Percentiles rank a stretch among this genome's conserved stretches.
Conservation (phyloP, 2,329 filamentous ascomycete species). For the Emergomyces pasteurianus region DNA sequence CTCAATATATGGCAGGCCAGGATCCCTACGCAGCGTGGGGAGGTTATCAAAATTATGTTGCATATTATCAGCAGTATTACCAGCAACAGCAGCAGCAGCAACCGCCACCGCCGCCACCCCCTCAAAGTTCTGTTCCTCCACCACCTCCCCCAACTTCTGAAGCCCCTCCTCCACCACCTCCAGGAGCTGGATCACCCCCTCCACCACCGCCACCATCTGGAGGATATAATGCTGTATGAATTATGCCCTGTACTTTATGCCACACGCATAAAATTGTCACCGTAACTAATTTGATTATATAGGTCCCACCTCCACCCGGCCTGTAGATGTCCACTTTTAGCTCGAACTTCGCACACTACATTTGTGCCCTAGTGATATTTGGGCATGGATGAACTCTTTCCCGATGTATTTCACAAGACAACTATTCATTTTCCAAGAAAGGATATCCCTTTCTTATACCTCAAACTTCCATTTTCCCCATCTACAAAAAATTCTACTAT, state of each 20-base stretch:
- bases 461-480: not conserved
- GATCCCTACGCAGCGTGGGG: slow-evolving; percentile 89
- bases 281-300: not conserved
- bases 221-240: slow-evolving; percentile 52
- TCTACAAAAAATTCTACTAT: not conserved
- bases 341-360: not conserved
- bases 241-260: not conserved
- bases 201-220: slow-evolving; percentile 43
- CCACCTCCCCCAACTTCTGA: slow-evolving; percentile 49
- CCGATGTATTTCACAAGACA: not conserved
- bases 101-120: slow-evolving; percentile 33
- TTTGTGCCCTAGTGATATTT: not conserved
- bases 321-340: slow-evolving; percentile 20
- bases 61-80: slow-evolving; percentile 58
- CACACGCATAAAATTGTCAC: not conserved
- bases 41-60: slow-evolving; percentile 63
- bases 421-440: not conserved
- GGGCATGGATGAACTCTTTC: not conserved
- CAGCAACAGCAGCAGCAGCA: slow-evolving; percentile 46
- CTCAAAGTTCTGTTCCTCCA: slow-evolving; percentile 42
- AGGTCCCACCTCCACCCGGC: slow-evolving; percentile 43
- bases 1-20: slow-evolving; percentile 60
- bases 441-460: not conserved
- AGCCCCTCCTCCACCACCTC: slow-evolving; percentile 49
- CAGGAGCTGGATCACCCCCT: slow-evolving; percentile 47